Evolutionary conservation across 257 asterid genomes (phyloP).

Genomic region (Solanum sejunctum): DNA sequence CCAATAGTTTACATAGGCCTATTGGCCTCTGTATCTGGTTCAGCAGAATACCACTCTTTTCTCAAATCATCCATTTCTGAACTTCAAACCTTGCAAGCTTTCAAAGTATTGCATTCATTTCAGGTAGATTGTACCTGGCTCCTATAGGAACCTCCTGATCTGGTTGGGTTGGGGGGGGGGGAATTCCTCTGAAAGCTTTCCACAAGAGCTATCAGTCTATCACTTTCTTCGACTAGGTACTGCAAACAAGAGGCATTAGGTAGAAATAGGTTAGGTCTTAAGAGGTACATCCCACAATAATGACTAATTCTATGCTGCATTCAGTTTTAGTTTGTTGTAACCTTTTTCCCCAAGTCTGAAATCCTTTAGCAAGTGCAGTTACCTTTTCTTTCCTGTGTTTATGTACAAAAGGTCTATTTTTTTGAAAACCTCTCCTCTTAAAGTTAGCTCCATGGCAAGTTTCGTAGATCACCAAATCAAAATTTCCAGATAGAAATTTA

Average conservation of each 20-base stretch:
- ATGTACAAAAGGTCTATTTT: not conserved
- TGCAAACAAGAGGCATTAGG: not conserved
- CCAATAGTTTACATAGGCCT: not conserved
- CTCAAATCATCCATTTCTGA: no score
- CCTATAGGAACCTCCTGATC: no score
- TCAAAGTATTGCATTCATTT: no score
- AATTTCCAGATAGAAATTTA: not conserved
- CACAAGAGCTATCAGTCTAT: not conserved
- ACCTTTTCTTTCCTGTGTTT: not conserved
- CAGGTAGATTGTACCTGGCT: no score
- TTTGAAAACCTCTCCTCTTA: not conserved
- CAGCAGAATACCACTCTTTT: not conserved
- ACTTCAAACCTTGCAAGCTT: no score
- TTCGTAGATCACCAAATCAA: not conserved
- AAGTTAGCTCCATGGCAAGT: not conserved
- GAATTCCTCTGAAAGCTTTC: not conserved
- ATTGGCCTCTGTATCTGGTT: not conserved
- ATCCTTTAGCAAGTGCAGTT: not conserved
- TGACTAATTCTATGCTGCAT: not conserved
- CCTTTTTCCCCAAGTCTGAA: not conserved
- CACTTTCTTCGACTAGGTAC: not conserved
- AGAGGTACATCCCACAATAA: not conserved
- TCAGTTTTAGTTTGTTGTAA: not conserved
- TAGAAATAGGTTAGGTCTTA: not conserved
- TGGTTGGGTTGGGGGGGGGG: no score